Evolutionary conservation across 306 rosid genomes (phyloP), one percentile per base, ranked within the genome.

Genomic region (Vicia villosa): DNA sequence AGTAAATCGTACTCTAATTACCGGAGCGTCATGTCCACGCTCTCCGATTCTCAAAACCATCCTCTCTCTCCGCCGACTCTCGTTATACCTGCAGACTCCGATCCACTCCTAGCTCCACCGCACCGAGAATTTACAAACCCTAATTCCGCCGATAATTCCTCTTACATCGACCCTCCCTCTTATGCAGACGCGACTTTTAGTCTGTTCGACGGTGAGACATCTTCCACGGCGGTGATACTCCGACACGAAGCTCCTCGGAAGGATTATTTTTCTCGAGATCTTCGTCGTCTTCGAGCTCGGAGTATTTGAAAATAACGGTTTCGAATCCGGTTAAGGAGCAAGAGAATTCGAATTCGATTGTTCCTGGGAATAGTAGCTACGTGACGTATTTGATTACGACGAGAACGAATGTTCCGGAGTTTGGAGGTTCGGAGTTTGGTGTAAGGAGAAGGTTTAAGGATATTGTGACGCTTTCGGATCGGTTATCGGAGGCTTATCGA

Each of bases 321-420:
- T 87, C 97, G 46, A 86, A 89, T 74, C 99, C 99, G 0, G 86
- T 78, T 66, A 94, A 91, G 76, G 97, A 91, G 85, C 95, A 83
- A 38, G 97, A 91, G 22, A 68, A 65, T n/a, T 63, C 97, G 46
- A 94, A 86, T 72, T 94, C 99, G 19, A 66, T 94, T 5, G 96
- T 94, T 47, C 97, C 96, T 0, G 97, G 97, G 0, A 82, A 85
- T 3, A 87, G 67, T 26, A 83, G 81, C 5, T 91, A 86, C 37
- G 86, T 88, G 3, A 88, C 99, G 17, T 94, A 94, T 69, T 73
- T 94, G 82, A 82, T 94, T 67, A 84, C 91, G n/a, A 87, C 99
- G 20, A 79, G 91, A 37, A 94, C 99, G 45, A 89, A 87, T 57
- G 8, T 94, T 3, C 52, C 82, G 4, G 99, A 94, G 22, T 89